A percentile compares a stretch with the other conserved stretches of the same genome.
Conservation (phyloP, 495 filamentous ascomycete genomes). For the Rusavskia elegans region DNA sequence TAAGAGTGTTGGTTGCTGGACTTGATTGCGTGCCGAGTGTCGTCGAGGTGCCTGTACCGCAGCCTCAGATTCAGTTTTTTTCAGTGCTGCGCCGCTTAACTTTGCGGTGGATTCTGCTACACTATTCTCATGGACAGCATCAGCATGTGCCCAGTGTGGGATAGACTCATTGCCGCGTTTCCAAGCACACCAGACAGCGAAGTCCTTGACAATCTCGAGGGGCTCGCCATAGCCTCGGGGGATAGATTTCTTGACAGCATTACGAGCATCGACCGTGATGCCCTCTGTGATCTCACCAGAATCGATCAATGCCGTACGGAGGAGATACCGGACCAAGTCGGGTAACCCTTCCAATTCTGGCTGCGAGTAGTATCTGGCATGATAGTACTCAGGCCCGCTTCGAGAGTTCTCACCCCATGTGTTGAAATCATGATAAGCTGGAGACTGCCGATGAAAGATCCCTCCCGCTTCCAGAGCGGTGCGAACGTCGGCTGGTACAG, state of each 20-base stretch:
- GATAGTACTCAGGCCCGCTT: slow-evolving; percentile 31
- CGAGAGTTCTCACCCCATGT: slow-evolving; percentile 33
- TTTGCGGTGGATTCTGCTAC: slow-evolving; percentile 10
- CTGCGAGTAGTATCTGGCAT: slow-evolving; percentile 50
- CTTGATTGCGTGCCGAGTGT: slow-evolving; percentile 15
- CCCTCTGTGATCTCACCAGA: slow-evolving; percentile 45
- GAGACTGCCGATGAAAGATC: slow-evolving; percentile 35
- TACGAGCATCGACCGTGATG: slow-evolving; percentile 35
- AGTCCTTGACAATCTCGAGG: slow-evolving; percentile 40
- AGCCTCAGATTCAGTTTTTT: slow-evolving; percentile 15
- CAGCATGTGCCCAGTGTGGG: slow-evolving; percentile 46
- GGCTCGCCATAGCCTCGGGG: slow-evolving; percentile 48
- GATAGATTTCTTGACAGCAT: slow-evolving; percentile 47
- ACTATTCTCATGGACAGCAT: slow-evolving; percentile 15
- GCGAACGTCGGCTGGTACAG: slow-evolving; percentile 41
- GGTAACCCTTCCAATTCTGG: slow-evolving; percentile 53
- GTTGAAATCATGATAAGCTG: slow-evolving; percentile 43
- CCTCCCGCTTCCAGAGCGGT: slow-evolving; percentile 40
- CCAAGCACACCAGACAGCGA: slow-evolving; percentile 59
- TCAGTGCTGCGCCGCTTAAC: slow-evolving; percentile 15
- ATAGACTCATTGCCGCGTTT: slow-evolving; percentile 56
- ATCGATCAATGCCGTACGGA: slow-evolving; percentile 53
- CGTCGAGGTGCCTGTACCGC: slow-evolving; percentile 14
- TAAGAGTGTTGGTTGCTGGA: slow-evolving; percentile 2
- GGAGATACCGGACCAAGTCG: slow-evolving; percentile 46